Evolutionary conservation across 2,329 filamentous ascomycete genomes (phyloP).

Genomic region (Aspergillus viridinutans): DNA sequence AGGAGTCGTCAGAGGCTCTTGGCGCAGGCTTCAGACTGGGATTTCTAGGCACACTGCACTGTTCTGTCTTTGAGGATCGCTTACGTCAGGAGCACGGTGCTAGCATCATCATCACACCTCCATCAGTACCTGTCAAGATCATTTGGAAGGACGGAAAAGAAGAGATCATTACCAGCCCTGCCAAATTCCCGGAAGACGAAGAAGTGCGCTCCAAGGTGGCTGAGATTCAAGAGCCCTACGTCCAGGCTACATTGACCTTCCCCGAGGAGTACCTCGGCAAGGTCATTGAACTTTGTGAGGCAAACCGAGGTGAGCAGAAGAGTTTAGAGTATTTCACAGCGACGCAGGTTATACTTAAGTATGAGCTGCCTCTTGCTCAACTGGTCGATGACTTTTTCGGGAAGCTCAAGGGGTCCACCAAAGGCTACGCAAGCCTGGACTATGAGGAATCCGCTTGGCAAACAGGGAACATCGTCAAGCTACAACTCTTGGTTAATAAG

Average conservation of each 20-base stretch:
- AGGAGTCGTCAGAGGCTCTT: slow-evolving; percentile 89
- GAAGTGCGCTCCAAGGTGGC: slow-evolving; percentile 51
- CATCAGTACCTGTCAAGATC: slow-evolving; percentile 87
- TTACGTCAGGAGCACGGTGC: slow-evolving; percentile 90
- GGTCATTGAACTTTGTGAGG: slow-evolving; percentile 91
- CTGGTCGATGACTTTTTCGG: slow-evolving; percentile 97
- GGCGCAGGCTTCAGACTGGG: slow-evolving; percentile 92
- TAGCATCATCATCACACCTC: slow-evolving; percentile 94
- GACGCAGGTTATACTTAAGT: slow-evolving; percentile 91
- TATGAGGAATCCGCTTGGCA: slow-evolving; percentile 95
- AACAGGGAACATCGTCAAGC: slow-evolving; percentile 73
- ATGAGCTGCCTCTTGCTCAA: slow-evolving; percentile 80
- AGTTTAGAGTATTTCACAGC: slow-evolving; percentile 87
- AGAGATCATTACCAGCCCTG: slow-evolving; percentile 76
- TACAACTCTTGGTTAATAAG: slow-evolving; percentile 92
- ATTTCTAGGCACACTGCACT: slow-evolving; percentile 94
- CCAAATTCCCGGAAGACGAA: slow-evolving; percentile 77
- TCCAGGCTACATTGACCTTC: slow-evolving; percentile 79
- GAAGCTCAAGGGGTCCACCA: slow-evolving; percentile 87
- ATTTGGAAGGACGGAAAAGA: slow-evolving; percentile 73
- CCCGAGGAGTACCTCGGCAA: slow-evolving; percentile 92
- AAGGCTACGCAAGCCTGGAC: slow-evolving; percentile 92
- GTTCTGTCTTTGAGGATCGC: slow-evolving; percentile 97
- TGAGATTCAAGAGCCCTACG: slow-evolving; percentile 69
- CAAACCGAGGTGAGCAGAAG: slow-evolving; percentile 80